phyloP scores from a whole-genome alignment of 2,329 filamentous ascomycete genomes.

The Alternaria brassicicola region DNA sequence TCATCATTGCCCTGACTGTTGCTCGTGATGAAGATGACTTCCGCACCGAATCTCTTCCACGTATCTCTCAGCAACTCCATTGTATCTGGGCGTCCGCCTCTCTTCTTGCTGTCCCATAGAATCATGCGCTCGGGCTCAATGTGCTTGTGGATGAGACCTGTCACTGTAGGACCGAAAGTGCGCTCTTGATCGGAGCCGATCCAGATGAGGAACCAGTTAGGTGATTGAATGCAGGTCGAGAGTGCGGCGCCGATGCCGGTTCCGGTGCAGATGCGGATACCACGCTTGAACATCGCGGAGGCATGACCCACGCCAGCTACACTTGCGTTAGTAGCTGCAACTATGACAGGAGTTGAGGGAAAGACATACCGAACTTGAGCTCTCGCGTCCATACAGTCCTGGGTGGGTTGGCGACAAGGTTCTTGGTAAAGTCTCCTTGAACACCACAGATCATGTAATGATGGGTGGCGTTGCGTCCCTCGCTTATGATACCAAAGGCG shows the following conservation, averaged over 20 bases:
- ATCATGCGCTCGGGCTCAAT: conserved; percentile 48
- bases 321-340: conserved; percentile 16
- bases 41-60: conserved; percentile 41
- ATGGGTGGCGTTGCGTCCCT: conserved; percentile 34
- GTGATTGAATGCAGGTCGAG: conserved; percentile 44
- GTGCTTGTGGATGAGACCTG: conserved; percentile 39
- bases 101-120: conserved; percentile 46
- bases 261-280: conserved; percentile 45
- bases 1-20: conserved; percentile 47
- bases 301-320: conserved; percentile 44
- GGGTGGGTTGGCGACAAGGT: conserved; percentile 41
- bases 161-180: conserved; percentile 44
- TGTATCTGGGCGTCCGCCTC: conserved; percentile 42
- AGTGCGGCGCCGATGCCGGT: conserved; percentile 46
- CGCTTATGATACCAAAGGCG: conserved; percentile 47
- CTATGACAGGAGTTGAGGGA: neutral
- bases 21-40: conserved; percentile 47
- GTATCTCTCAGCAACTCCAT: conserved; percentile 43
- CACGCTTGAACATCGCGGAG: conserved; percentile 46
- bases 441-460: conserved; percentile 49
- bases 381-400: conserved; percentile 45
- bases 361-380: conserved; percentile 42
- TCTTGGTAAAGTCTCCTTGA: conserved; percentile 46
- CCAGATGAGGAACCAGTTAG: conserved; percentile 48
- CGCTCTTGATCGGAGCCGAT: conserved; percentile 46